Evolutionary conservation across 192 early-diverging fungal species (phyloP).

Genomic region (Podila clonocystis): DNA sequence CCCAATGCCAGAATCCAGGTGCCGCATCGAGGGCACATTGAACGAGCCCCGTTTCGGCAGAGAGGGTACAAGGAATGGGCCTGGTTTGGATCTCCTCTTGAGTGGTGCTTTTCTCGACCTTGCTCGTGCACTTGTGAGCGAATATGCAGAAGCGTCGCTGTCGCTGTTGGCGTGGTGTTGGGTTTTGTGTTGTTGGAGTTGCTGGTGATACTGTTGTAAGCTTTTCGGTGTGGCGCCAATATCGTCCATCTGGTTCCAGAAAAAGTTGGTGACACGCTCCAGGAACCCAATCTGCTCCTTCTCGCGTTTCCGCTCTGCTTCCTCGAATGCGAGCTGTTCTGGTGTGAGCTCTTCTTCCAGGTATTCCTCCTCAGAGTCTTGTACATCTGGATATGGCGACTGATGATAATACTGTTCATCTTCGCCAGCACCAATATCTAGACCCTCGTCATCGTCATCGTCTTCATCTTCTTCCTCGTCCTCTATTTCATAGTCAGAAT

Average conservation of each 20-base stretch:
- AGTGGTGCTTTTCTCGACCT: not conserved
- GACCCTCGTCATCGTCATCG: constrained; percentile 4
- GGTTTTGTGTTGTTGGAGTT: not conserved
- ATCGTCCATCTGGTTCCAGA: constrained; percentile 31
- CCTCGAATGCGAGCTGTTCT: constrained; percentile 6
- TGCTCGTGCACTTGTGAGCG: not conserved
- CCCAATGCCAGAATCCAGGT: constrained; percentile 35
- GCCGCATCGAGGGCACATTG: constrained; percentile 16
- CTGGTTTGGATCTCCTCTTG: not conserved
- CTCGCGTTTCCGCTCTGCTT: constrained; percentile 17
- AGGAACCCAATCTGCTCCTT: constrained; percentile 32
- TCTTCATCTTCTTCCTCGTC: not conserved
- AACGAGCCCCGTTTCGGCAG: not conserved
- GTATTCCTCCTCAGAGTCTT: not conserved
- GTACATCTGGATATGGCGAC: not conserved
- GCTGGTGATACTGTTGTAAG: not conserved
- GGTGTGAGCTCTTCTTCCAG: not conserved
- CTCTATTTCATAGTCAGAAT: not conserved
- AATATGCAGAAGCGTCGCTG: not conserved
- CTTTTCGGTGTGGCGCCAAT: constrained; percentile 10
- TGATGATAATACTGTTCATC: constrained; percentile 17
- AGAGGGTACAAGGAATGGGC: not conserved
- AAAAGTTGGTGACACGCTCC: constrained; percentile 16
- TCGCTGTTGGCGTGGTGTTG: not conserved
- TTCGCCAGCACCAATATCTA: constrained; percentile 27